These are phyloP conservation scores for Hamamelis virginiana DNA, from an alignment of 164 flowering plant species.

Conservation along the genomic window DNA sequence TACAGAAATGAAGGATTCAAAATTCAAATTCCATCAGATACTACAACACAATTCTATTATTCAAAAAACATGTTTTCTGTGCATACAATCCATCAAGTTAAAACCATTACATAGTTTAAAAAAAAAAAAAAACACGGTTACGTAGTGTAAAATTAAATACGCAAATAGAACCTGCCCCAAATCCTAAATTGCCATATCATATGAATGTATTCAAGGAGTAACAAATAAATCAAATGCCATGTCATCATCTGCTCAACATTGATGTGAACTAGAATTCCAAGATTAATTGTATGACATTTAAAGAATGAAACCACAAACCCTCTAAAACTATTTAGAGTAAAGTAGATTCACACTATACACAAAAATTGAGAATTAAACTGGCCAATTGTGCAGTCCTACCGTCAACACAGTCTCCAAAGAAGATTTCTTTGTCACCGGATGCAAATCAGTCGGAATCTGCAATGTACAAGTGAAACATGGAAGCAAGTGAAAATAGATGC, in stretches of 20 bases:
- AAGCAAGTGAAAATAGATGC: neutral
- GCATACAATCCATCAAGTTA: neutral
- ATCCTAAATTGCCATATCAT: neutral
- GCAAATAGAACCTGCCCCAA: no score
- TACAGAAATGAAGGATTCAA: neutral
- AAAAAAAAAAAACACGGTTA: no score
- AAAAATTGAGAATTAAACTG: conserved; percentile 1
- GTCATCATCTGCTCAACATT: neutral
- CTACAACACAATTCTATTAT: no score
- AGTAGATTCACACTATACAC: neutral
- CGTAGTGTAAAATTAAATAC: no score
- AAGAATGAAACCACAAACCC: neutral
- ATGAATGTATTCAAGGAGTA: neutral
- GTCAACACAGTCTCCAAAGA: conserved; percentile 95
- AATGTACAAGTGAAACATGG: conserved; percentile 16
- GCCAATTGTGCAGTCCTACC: conserved; percentile 42
- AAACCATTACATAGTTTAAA: neutral
- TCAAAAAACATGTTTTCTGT: no score
- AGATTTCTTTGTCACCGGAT: conserved; percentile 88
- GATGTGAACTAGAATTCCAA: no score
- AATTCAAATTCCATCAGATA: neutral
- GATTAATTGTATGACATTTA: neutral
- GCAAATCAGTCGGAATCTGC: conserved; percentile 95
- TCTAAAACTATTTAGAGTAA: neutral
- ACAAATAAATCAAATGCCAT: conserved; percentile 2